A percentile compares a stretch with the other conserved stretches of the same genome.
Conservation (phyloP, 371 early-diverging fungal species). For the Mucor mucedo region DNA sequence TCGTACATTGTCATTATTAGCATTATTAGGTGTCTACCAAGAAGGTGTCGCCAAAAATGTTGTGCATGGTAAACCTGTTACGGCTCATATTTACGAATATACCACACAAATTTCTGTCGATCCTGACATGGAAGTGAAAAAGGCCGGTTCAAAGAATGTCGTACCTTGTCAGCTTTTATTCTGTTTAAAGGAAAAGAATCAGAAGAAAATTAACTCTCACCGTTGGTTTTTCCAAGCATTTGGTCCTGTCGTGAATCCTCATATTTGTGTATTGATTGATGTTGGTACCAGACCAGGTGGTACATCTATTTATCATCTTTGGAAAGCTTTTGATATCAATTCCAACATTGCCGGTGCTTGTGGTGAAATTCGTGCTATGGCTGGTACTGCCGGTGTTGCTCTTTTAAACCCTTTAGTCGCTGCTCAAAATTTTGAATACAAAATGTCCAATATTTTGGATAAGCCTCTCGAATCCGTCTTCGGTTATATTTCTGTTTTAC, state of each 20-base stretch:
- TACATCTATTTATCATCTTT: conserved; percentile 88
- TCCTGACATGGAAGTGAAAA: conserved; percentile 67
- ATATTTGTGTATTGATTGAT: conserved; percentile 89
- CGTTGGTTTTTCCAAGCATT: conserved; percentile 97
- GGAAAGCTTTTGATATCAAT: conserved; percentile 92
- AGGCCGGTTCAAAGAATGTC: conserved; percentile 66
- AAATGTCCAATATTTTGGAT: conserved; percentile 95
- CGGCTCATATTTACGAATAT: conserved; percentile 92
- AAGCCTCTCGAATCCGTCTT: conserved; percentile 95
- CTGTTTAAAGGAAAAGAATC: conserved; percentile 89
- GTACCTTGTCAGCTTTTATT: conserved; percentile 91
- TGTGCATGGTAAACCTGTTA: conserved; percentile 69
- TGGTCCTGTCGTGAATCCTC: conserved; percentile 80
- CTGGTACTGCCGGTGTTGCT: conserved; percentile 70
- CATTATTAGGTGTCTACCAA: conserved; percentile 90
- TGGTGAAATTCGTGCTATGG: conserved; percentile 94
- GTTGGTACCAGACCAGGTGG: conserved; percentile 89
- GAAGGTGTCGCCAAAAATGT: conserved; percentile 84
- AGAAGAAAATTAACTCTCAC: conserved; percentile 93
- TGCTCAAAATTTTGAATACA: conserved; percentile 96
- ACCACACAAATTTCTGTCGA: conserved; percentile 85
- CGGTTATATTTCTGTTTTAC: conserved; percentile 94
- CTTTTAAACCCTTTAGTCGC: conserved; percentile 90
- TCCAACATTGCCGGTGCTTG: conserved; percentile 92
- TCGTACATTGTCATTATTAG: conserved; percentile 80